Conservation (phyloP, 2,329 filamentous ascomycete genomes). For the Aspergillus bombycis region DNA sequence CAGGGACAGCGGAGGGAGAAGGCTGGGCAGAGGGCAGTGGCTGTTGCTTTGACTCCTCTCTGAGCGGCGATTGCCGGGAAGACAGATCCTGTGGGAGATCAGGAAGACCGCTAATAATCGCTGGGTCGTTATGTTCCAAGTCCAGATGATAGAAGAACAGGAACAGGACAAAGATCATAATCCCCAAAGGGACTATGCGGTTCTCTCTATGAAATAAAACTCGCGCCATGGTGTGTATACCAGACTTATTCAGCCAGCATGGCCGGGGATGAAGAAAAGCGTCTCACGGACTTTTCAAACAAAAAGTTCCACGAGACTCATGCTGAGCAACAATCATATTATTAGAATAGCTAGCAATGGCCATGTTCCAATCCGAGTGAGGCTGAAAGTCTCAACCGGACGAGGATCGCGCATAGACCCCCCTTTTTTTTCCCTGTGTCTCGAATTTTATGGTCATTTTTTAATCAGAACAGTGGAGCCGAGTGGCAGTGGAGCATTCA, state of each 20-base stretch:
- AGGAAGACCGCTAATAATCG: not conserved
- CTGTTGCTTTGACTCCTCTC: not conserved
- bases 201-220: slow-evolving; percentile 29
- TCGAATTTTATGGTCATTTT: not conserved
- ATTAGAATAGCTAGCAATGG: not conserved
- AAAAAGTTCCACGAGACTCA: not conserved
- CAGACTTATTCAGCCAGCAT: not conserved
- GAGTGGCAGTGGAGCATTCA: not conserved
- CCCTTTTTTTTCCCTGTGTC: not conserved
- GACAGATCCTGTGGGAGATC: not conserved
- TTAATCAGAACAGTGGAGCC: not conserved
- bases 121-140: slow-evolving; percentile 20
- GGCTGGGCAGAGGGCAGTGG: not conserved
- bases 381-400: not conserved
- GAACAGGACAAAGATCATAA: slow-evolving; percentile 26
- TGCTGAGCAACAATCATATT: not conserved
- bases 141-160: slow-evolving; percentile 29
- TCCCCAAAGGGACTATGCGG: slow-evolving; percentile 27
- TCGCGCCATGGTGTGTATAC: slow-evolving; percentile 10
- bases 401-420: not conserved
- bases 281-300: not conserved
- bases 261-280: not conserved
- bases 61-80: not conserved
- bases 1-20: slow-evolving; percentile 1
- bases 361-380: not conserved